phyloP scores from a whole-genome alignment of 1,284 basidiomycete species.

The Abortiporus biennis region DNA sequence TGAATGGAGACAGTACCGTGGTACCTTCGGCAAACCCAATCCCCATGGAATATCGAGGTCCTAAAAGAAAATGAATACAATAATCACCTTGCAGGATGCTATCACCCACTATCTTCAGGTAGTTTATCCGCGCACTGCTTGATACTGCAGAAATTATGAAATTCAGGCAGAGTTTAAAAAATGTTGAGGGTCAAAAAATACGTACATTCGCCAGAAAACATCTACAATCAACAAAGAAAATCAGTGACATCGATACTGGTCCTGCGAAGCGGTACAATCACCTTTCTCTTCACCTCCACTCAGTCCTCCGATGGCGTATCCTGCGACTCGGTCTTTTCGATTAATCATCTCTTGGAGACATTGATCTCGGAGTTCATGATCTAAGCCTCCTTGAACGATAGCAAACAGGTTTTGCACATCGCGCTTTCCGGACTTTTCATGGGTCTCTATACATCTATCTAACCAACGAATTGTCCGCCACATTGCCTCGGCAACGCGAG shows the following conservation, averaged over 20 bases:
- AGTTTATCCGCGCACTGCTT: conserved; percentile 73
- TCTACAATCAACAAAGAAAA: conserved; percentile 35
- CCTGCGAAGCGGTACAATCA: conserved; percentile 21
- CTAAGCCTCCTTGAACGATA: conserved; percentile 82
- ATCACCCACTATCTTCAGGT: conserved; percentile 58
- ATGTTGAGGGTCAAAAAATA: not conserved
- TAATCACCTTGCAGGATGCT: not conserved
- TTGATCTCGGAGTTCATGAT: conserved; percentile 57
- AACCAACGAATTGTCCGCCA: conserved; percentile 78
- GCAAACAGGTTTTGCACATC: conserved; percentile 77
- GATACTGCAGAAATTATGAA: conserved; percentile 42
- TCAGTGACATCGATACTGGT: not conserved
- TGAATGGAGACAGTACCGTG: no score
- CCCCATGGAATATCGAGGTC: conserved; percentile 84
- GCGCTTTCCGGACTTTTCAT: conserved; percentile 58
- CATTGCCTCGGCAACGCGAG: conserved; percentile 81
- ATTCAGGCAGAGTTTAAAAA: conserved; percentile 11
- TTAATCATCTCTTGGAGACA: conserved; percentile 79
- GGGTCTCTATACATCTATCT: conserved; percentile 74
- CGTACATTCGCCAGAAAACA: conserved; percentile 80
- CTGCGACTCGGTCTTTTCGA: conserved; percentile 63
- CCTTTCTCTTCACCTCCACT: conserved; percentile 88
- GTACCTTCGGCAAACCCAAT: conserved; percentile 86
- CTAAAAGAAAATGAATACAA: conserved; percentile 27
- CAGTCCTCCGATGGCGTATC: conserved; percentile 80